Evolutionary conservation across 2,329 filamentous ascomycete species (phyloP).

Genomic region (Aspergillus piperis): DNA sequence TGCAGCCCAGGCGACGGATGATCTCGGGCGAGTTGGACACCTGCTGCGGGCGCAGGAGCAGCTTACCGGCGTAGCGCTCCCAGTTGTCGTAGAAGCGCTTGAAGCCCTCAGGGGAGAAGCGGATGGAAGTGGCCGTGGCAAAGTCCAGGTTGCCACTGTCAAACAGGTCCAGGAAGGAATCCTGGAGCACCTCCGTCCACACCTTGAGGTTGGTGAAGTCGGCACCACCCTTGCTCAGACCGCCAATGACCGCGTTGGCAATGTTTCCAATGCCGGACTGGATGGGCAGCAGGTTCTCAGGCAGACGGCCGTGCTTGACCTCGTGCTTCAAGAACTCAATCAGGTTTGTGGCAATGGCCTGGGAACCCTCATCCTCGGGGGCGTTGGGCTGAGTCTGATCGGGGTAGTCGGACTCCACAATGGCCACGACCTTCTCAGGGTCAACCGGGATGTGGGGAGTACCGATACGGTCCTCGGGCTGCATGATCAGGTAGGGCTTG

Average conservation of each 20-base stretch:
- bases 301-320: constrained; percentile 74
- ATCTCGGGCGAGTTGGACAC: constrained; percentile 90
- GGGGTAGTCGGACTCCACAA: constrained; percentile 81
- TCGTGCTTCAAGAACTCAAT: constrained; percentile 88
- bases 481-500: constrained; percentile 84
- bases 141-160: constrained; percentile 86
- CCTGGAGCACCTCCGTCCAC: constrained; percentile 91
- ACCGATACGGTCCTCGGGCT: constrained; percentile 83
- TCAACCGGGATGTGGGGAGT: constrained; percentile 80
- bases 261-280: constrained; percentile 93
- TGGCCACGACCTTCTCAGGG: constrained; percentile 78
- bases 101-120: constrained; percentile 89
- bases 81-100: constrained; percentile 86
- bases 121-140: constrained; percentile 84
- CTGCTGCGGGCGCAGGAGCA: constrained; percentile 82
- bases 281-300: constrained; percentile 73
- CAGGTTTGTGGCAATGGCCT: constrained; percentile 73
- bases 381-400: constrained; percentile 75
- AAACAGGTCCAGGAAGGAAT: constrained; percentile 90
- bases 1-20: constrained; percentile 81
- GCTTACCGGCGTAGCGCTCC: constrained; percentile 76
- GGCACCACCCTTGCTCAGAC: constrained; percentile 69
- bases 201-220: constrained; percentile 87
- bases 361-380: constrained; percentile 71
- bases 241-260: constrained; percentile 86